These are phyloP conservation scores for Flaveria brownii DNA, from an alignment of 129 eudicot species.

Conservation along the genomic window DNA sequence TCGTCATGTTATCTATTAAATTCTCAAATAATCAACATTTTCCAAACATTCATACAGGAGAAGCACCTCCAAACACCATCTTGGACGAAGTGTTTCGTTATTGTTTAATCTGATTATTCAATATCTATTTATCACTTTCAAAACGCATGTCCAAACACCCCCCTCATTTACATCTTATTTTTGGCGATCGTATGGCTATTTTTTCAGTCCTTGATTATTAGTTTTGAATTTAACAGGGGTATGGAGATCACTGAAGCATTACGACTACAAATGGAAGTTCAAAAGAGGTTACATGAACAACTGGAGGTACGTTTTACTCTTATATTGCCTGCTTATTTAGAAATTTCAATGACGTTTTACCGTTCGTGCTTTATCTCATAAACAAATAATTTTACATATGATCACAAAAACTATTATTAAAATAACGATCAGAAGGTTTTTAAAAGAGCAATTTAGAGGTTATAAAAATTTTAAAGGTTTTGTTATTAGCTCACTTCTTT, in stretches of 20 bases:
- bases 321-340: not conserved
- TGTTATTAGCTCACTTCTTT: not conserved
- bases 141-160: not conserved
- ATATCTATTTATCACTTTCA: not conserved
- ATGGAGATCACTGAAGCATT: slow-evolving; percentile 90
- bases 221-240: slow-evolving; percentile 55
- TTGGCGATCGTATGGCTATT: not conserved
- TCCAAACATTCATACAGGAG: not conserved
- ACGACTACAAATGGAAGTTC: slow-evolving; percentile 93
- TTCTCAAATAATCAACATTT: not conserved
- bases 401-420: not conserved
- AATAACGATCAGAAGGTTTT: not conserved
- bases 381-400: not conserved
- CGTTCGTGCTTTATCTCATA: not conserved
- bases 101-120: not conserved
- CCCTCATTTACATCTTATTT: not conserved
- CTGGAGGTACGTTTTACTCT: slow-evolving; percentile 61
- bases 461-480: not conserved
- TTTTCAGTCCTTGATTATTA: slow-evolving; percentile 6
- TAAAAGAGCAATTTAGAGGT: not conserved
- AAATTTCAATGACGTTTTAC: not conserved
- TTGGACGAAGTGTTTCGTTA: not conserved
- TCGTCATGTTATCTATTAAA: not conserved
- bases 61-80: slow-evolving; percentile 4
- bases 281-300: slow-evolving; percentile 85